Percentiles rank a stretch among this genome's conserved stretches.
Evolutionary conservation across 2,329 filamentous ascomycete species (phyloP).

Genomic region (Biscogniauxia mediterranea): DNA sequence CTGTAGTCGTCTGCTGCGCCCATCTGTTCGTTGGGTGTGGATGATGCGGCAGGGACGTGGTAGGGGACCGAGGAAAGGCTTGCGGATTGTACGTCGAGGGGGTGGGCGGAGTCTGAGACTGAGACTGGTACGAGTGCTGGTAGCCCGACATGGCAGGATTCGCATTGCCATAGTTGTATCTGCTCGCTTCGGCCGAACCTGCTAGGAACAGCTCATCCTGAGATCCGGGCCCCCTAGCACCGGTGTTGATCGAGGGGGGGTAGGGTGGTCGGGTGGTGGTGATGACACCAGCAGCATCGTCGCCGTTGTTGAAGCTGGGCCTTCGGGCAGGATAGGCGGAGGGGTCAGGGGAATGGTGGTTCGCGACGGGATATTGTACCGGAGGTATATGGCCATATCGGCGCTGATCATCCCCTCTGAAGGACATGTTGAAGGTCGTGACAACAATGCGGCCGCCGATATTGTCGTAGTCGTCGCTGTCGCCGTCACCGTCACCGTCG

Average conservation of each 20-base stretch:
- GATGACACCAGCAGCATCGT: constrained; percentile 62
- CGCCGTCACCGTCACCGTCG: constrained; percentile 1
- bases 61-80: constrained; percentile 57
- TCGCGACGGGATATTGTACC: constrained; percentile 58
- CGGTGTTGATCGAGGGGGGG: constrained; percentile 32
- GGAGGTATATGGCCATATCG: constrained; percentile 66
- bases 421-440: constrained; percentile 51
- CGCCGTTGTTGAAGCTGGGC: constrained; percentile 73
- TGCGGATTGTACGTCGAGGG: constrained; percentile 69
- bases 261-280: constrained; percentile 30
- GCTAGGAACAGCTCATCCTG: constrained; percentile 65
- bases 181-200: constrained; percentile 41
- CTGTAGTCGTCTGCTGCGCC: constrained; percentile 31
- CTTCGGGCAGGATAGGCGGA: constrained; percentile 48
- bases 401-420: constrained; percentile 60
- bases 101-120: constrained; percentile 44
- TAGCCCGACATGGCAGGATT: constrained; percentile 49
- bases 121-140: constrained; percentile 50
- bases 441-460: constrained; percentile 2
- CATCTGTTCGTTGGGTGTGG: constrained; percentile 39
- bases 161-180: constrained; percentile 42
- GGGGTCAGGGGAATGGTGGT: constrained; percentile 38
- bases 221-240: constrained; percentile 29
- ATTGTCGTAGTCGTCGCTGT: too few relatives aligned
- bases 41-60: constrained; percentile 50